Conservation (phyloP, 1,284 basidiomycete genomes). For the Moesziomyces sp. region DNA sequence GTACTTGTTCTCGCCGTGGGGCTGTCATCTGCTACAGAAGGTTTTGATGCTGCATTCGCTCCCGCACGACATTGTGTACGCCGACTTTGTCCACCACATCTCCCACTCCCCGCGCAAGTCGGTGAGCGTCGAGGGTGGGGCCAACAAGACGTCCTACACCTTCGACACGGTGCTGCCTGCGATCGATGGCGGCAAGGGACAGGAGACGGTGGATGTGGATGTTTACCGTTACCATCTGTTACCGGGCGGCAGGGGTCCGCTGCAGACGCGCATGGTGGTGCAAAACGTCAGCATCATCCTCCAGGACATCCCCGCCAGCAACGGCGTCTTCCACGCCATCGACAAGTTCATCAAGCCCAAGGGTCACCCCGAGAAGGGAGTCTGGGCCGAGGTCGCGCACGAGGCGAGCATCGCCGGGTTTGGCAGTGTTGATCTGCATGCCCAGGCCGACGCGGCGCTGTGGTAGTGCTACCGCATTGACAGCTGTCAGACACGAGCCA, state of each 20-base stretch:
- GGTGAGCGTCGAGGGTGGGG: slow-evolving; percentile 9
- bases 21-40: slow-evolving; percentile 73
- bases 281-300: slow-evolving; percentile 72
- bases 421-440: slow-evolving; percentile 36
- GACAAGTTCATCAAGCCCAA: slow-evolving; percentile 63
- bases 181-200: slow-evolving; percentile 32
- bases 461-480: slow-evolving; percentile 9
- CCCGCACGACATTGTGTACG: slow-evolving; percentile 73
- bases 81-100: slow-evolving; percentile 71
- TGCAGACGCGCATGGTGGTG: slow-evolving; percentile 72
- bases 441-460: slow-evolving; percentile 20
- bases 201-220: slow-evolving; percentile 51
- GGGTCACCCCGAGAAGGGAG: slow-evolving; percentile 38
- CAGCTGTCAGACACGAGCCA: too few relatives aligned
- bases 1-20: slow-evolving; percentile 79
- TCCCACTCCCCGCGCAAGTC: slow-evolving; percentile 10
- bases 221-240: slow-evolving; percentile 55
- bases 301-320: slow-evolving; percentile 74
- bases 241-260: slow-evolving; percentile 65
- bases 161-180: slow-evolving; percentile 50
- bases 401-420: slow-evolving; percentile 39
- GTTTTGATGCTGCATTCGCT: slow-evolving; percentile 77
- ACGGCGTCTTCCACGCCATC: slow-evolving; percentile 76
- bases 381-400: slow-evolving; percentile 44
- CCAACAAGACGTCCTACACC: slow-evolving; percentile 53